A percentile compares a stretch with the other conserved stretches of the same genome.
These are phyloP conservation scores for Colletotrichum eleusines DNA, from an alignment of 2,329 filamentous ascomycete genomes.

Conservation along the genomic window DNA sequence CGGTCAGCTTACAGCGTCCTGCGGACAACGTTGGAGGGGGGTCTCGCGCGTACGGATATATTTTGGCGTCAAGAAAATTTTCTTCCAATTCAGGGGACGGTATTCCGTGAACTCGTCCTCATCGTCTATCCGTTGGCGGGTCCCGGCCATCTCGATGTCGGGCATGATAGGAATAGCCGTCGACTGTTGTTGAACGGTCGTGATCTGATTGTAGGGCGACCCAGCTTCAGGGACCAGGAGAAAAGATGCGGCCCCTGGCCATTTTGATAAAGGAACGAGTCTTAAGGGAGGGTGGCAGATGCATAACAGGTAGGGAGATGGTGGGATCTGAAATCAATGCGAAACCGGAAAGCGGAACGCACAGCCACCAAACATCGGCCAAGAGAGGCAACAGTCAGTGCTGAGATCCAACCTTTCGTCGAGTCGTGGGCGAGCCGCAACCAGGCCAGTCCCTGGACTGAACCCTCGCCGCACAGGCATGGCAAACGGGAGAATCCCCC, in stretches of 20 bases:
- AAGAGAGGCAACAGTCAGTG: constrained; percentile 28
- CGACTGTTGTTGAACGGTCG: constrained; percentile 10
- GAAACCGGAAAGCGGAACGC: constrained; percentile 41
- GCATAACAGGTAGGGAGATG: constrained; percentile 26
- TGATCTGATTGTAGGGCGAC: background rate
- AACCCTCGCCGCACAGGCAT: constrained; percentile 9
- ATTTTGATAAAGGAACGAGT: constrained; percentile 24
- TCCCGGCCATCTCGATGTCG: constrained; percentile 38
- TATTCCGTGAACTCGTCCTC: constrained; percentile 51
- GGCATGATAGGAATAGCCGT: constrained; percentile 26
- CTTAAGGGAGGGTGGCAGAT: background rate
- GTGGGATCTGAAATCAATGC: constrained; percentile 42
- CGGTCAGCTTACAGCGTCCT: background rate
- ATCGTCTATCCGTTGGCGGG: constrained; percentile 10
- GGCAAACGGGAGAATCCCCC: constrained; percentile 33
- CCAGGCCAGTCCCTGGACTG: constrained; percentile 18
- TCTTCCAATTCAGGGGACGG: constrained; percentile 51
- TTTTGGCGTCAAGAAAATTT: constrained; percentile 49
- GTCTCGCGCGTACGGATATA: constrained; percentile 47
- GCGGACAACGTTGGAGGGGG: background rate
- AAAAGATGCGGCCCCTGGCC: constrained; percentile 19
- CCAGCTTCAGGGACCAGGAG: background rate
- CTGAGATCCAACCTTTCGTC: constrained; percentile 5
- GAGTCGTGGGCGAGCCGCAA: background rate
- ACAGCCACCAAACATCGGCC: constrained; percentile 38